A percentile compares a stretch with the other conserved stretches of the same genome.
Evolutionary conservation across 2,329 filamentous ascomycete genomes (phyloP).

Genomic region (Epichloe festucae): DNA sequence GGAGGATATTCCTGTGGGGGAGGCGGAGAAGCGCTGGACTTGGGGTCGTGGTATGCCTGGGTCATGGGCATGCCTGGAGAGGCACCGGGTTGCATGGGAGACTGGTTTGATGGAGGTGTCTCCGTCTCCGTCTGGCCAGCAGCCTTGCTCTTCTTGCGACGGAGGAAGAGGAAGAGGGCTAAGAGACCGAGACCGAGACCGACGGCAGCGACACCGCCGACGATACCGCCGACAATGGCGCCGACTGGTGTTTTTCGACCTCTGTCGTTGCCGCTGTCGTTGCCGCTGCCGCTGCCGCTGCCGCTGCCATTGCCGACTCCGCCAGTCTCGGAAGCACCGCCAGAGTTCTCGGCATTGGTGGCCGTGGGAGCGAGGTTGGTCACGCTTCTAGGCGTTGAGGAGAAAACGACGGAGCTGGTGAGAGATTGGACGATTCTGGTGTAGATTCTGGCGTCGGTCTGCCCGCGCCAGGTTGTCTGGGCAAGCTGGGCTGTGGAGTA

Average conservation of each 20-base stretch:
- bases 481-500: constrained; percentile 22
- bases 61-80: constrained; percentile 1
- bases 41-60: constrained; percentile 16
- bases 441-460: constrained; percentile 12
- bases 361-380: not conserved
- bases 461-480: constrained; percentile 28
- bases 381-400: not conserved
- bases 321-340: not conserved
- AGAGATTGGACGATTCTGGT: not conserved
- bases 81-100: constrained; percentile 1
- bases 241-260: constrained; percentile 16
- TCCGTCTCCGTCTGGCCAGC: constrained; percentile 4
- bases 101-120: constrained; percentile 1
- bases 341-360: not conserved
- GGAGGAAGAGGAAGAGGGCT: constrained; percentile 19
- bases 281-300: not conserved
- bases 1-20: constrained; percentile 10
- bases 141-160: constrained; percentile 14
- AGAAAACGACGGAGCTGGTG: not conserved
- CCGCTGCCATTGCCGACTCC: not conserved
- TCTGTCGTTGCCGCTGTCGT: constrained; percentile 1
- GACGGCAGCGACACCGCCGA: constrained; percentile 23
- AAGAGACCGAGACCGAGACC: constrained; percentile 18
- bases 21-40: constrained; percentile 8
- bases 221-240: constrained; percentile 25